Percentiles rank a stretch among this genome's conserved stretches.
Conservation (phyloP, 2,329 filamentous ascomycete species). For the Claviceps digitariae region DNA sequence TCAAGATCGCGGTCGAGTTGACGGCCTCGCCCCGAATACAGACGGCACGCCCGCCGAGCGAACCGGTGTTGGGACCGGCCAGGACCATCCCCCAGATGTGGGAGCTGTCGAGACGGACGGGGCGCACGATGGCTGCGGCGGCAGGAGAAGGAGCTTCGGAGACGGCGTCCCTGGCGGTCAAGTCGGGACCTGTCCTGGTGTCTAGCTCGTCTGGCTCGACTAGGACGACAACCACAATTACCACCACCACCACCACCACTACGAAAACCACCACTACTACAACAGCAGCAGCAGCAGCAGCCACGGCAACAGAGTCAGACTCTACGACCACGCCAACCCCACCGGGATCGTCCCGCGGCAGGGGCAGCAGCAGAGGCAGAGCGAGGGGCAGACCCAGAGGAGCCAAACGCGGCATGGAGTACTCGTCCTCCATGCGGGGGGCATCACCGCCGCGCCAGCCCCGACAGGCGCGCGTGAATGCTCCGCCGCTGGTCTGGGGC, state of each 20-base stretch:
- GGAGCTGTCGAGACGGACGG: neutral
- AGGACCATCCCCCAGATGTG: neutral
- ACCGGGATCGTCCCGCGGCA: neutral
- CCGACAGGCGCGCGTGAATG: constrained; percentile 15
- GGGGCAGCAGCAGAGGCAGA: neutral
- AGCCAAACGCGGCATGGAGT: constrained; percentile 20
- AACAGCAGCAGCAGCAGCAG: too few relatives aligned
- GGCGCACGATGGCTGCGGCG: too few relatives aligned
- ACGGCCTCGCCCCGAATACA: neutral
- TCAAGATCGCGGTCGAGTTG: neutral
- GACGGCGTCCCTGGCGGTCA: neutral
- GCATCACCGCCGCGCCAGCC: constrained; percentile 6
- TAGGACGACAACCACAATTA: neutral
- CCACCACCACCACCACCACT: fast-evolving
- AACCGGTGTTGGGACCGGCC: neutral
- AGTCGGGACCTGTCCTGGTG: neutral
- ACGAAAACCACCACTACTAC: too few relatives aligned
- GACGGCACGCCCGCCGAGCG: neutral
- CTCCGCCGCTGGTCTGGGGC: constrained; percentile 11
- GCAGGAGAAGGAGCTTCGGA: neutral
- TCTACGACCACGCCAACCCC: neutral
- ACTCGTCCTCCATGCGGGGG: constrained; percentile 12
- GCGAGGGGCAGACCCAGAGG: constrained; percentile 15
- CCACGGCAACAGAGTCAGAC: neutral
- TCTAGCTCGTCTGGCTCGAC: neutral